Evolutionary conservation across 208 protist species (phyloP).

Genomic region (Crithidia expoeki): DNA sequence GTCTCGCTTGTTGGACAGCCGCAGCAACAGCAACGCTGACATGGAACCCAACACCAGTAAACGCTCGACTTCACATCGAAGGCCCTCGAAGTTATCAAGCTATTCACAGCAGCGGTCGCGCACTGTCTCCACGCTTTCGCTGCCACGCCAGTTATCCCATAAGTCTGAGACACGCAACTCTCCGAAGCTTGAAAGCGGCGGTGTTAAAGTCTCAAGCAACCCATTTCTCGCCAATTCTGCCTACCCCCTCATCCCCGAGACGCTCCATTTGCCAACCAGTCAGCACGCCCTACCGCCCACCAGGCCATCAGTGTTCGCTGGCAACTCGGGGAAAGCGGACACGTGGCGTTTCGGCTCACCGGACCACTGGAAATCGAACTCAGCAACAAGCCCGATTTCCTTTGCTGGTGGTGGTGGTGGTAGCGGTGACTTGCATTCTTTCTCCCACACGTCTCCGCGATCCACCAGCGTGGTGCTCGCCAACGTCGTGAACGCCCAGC

Average conservation of each 20-base stretch:
- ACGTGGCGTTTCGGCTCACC: background rate
- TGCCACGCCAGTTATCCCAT: background rate
- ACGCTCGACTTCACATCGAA: background rate
- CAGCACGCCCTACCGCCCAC: background rate
- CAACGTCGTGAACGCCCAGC: background rate
- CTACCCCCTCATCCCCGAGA: background rate
- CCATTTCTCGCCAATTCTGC: background rate
- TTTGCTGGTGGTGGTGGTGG: no score
- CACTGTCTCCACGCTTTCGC: background rate
- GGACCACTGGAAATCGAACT: background rate
- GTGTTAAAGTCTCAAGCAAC: background rate
- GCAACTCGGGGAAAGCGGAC: background rate
- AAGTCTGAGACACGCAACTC: background rate
- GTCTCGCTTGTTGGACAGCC: background rate
- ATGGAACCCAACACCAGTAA: no score
- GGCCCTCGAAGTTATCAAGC: background rate
- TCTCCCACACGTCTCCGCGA: background rate
- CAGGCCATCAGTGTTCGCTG: background rate
- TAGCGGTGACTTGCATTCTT: background rate
- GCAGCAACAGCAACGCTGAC: background rate
- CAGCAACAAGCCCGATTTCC: background rate
- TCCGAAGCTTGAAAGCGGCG: background rate
- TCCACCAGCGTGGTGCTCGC: constrained; percentile 7
- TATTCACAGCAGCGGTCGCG: background rate
- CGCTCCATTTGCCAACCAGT: background rate